phyloP scores from a whole-genome alignment of 306 rosid species.

The Malus domestica region ASM211411v1 NC_041799.1:4387501-4388000 shows the following conservation, averaged over 20 bases:
- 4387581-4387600: constrained; percentile 88
- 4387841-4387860: neutral
- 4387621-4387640: constrained; percentile 62
- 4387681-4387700: neutral
- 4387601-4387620: constrained; percentile 86
- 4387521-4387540: neutral
- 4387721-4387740: neutral
- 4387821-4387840: neutral
- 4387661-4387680: neutral
- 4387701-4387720: neutral
- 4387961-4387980: neutral
- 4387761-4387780: neutral
- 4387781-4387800: neutral
- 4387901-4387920: neutral
- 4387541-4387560: constrained; percentile 76
- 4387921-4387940: neutral
- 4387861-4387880: neutral
- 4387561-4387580: constrained; percentile 70
- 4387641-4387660: constrained; percentile 38
- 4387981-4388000: neutral
- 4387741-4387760: neutral
- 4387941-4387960: neutral
- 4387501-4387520: neutral
- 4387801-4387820: neutral
- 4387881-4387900: neutral